Evolutionary conservation across 163 green algal genomes (phyloP).

Genomic region (Picocystis sp.): DNA sequence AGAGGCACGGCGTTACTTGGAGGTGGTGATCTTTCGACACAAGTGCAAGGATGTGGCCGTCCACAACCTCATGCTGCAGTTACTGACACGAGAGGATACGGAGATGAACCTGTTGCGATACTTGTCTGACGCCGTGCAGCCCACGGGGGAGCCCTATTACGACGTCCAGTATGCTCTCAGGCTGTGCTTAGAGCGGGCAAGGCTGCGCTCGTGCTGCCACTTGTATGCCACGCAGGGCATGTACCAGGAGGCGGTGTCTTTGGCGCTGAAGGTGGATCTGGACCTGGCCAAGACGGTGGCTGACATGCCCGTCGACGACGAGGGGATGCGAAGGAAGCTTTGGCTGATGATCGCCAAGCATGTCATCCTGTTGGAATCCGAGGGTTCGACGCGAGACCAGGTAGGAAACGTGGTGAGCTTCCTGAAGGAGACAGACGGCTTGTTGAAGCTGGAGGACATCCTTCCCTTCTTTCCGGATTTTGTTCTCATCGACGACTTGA

Average conservation of each 20-base stretch:
- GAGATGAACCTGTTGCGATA: conserved; percentile 18
- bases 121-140: conserved; percentile 2
- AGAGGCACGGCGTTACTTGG: conserved; percentile 57
- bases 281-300: conserved; percentile 58
- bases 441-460: conserved; percentile 86
- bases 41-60: conserved; percentile 38
- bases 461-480: conserved; percentile 93
- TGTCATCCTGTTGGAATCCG: conserved; percentile 36
- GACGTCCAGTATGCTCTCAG: conserved; percentile 63
- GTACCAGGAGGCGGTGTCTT: conserved; percentile 62
- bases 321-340: conserved; percentile 44
- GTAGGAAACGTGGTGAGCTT: conserved; percentile 9
- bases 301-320: conserved; percentile 34
- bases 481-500: conserved; percentile 86
- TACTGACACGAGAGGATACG: conserved; percentile 25
- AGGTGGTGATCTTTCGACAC: no score
- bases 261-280: conserved; percentile 55
- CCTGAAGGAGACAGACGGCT: conserved; percentile 33
- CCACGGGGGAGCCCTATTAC: conserved; percentile 1
- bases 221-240: conserved; percentile 65
- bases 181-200: conserved; percentile 37
- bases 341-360: conserved; percentile 66
- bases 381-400: conserved; percentile 10
- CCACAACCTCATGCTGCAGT: conserved; percentile 71
- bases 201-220: conserved; percentile 42